Evolutionary conservation across 176 grass and related monocot species (phyloP).

Genomic region (Hsuehochloa calcarea): DNA sequence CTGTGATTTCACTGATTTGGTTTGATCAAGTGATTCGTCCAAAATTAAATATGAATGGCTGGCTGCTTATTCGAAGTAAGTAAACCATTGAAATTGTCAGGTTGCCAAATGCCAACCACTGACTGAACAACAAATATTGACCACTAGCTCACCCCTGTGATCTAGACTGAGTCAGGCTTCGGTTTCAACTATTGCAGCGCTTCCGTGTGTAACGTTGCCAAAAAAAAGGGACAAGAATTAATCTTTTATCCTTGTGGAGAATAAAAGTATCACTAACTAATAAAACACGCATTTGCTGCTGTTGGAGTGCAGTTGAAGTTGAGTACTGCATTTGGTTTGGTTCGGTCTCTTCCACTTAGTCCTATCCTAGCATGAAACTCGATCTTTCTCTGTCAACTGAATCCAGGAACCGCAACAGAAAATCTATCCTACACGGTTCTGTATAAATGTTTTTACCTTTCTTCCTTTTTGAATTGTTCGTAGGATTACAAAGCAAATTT

Average conservation of each 20-base stretch:
- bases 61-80: neutral
- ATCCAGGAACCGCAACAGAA: neutral
- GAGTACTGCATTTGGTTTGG: neutral
- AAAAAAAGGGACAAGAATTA: neutral
- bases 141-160: neutral
- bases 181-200: conserved; percentile 35
- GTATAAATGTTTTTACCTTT: neutral
- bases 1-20: neutral
- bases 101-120: conserved; percentile 28
- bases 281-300: neutral
- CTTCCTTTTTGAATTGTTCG: neutral
- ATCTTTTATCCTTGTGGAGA: neutral
- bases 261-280: neutral
- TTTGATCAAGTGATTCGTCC: neutral
- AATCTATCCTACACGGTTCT: neutral
- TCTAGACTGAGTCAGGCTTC: conserved; percentile 16
- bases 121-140: neutral
- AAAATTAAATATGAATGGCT: neutral
- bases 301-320: neutral
- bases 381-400: neutral
- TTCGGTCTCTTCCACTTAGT: neutral
- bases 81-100: conserved; percentile 24
- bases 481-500: conserved; percentile 84
- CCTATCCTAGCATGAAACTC: neutral
- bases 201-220: neutral